Evolutionary conservation across 805 yeast species (phyloP).

Genomic region (Monosporozyma unispora): DNA sequence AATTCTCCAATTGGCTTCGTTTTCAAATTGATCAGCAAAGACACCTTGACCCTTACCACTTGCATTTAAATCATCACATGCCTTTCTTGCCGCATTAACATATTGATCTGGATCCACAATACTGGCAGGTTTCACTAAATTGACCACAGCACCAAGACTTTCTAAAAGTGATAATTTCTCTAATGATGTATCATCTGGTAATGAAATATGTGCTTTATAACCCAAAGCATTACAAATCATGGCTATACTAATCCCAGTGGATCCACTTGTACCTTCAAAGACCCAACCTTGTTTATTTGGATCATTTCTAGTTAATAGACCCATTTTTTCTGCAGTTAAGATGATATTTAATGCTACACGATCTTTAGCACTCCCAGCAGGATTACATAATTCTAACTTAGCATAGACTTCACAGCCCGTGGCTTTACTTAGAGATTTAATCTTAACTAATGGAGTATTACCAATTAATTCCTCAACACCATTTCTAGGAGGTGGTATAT

Average conservation of each 20-base stretch:
- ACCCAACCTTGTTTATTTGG: conserved; percentile 37
- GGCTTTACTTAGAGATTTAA: conserved; percentile 56
- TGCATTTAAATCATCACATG: conserved; percentile 42
- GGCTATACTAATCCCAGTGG: conserved; percentile 92
- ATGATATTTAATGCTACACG: conserved; percentile 85
- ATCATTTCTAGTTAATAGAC: conserved; percentile 53
- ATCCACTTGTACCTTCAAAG: conserved; percentile 94
- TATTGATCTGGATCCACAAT: conserved; percentile 91
- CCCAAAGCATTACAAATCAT: conserved; percentile 84
- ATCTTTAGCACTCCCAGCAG: conserved; percentile 95
- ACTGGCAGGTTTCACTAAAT: conserved; percentile 87
- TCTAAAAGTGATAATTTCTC: conserved; percentile 70
- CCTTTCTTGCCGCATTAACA: conserved; percentile 73
- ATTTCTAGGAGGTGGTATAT: conserved; percentile 10
- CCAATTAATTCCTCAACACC: conserved; percentile 81
- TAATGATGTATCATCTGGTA: conserved; percentile 85
- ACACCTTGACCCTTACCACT: conserved; percentile 42
- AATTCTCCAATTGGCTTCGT: conserved; percentile 78
- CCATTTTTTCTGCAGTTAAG: conserved; percentile 51
- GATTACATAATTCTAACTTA: conserved; percentile 75
- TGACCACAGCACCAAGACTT: conserved; percentile 72
- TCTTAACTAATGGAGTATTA: conserved; percentile 73
- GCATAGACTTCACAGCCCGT: conserved; percentile 84
- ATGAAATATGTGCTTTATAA: conserved; percentile 81
- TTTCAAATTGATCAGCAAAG: conserved; percentile 94